Evolutionary conservation across 129 eudicot genomes (phyloP).

Genomic region (Flaveria brownii): DNA sequence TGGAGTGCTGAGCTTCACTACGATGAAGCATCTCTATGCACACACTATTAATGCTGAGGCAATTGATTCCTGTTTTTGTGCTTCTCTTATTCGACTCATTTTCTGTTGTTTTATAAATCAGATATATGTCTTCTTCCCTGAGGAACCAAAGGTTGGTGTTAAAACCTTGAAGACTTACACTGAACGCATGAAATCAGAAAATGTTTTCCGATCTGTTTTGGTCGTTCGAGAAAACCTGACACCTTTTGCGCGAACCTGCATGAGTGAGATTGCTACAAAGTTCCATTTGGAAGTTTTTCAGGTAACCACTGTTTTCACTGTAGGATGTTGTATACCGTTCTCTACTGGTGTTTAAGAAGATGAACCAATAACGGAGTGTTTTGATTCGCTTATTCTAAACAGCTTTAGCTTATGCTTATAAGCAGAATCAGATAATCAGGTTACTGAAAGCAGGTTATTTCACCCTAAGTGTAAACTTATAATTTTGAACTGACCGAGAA

Average conservation of each 20-base stretch:
- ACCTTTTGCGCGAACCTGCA: conserved; percentile 71
- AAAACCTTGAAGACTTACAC: conserved; percentile 72
- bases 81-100: neutral
- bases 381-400: neutral
- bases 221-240: conserved; percentile 74
- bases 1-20: neutral
- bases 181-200: conserved; percentile 77
- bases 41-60: neutral
- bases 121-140: conserved; percentile 88
- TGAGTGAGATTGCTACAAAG: conserved; percentile 62
- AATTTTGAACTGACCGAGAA: neutral
- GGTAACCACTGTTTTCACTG: conserved; percentile 38
- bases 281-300: conserved; percentile 85
- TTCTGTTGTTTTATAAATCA: conserved; percentile 20
- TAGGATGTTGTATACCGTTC: neutral
- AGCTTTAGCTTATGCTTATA: neutral
- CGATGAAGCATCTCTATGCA: neutral
- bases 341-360: neutral
- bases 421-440: neutral
- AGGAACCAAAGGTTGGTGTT: conserved; percentile 83
- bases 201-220: conserved; percentile 68
- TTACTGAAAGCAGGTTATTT: no score
- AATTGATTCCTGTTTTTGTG: neutral
- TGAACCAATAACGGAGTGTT: neutral
- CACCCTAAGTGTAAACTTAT: no score